Conservation (phyloP, 2,329 filamentous ascomycete species). For the Leptographium procerum region DNA sequence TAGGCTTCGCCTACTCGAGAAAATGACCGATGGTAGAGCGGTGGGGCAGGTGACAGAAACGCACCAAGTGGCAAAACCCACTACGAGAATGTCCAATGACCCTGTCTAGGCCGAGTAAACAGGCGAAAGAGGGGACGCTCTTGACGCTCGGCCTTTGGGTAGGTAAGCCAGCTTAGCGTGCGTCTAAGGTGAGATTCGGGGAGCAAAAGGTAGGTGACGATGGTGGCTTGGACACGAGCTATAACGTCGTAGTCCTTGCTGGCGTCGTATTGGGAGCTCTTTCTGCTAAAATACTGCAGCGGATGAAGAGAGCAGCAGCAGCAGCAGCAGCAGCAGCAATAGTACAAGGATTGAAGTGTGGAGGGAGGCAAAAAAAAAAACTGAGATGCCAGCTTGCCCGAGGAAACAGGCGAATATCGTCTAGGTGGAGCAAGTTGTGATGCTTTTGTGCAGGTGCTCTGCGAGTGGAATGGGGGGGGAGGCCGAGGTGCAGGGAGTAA, state of each 20-base stretch:
- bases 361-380: background rate
- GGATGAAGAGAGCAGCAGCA: background rate
- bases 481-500: background rate
- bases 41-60: slow-evolving; percentile 14
- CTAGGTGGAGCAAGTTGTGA: background rate
- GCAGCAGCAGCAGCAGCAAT: too few species aligned
- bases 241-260: background rate
- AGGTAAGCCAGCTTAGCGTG: slow-evolving; percentile 2
- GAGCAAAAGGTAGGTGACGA: background rate
- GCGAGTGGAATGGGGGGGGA: background rate
- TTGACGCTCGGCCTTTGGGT: slow-evolving; percentile 7
- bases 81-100: slow-evolving; percentile 11
- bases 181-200: background rate
- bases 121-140: slow-evolving; percentile 5
- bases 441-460: background rate
- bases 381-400: background rate
- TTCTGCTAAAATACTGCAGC: background rate
- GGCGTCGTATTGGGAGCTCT: background rate
- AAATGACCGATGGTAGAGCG: slow-evolving; percentile 8
- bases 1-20: slow-evolving; percentile 6
- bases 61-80: slow-evolving; percentile 13
- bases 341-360: background rate
- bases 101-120: slow-evolving; percentile 11
- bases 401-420: background rate
- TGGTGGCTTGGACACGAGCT: background rate